Conservation (phyloP, 495 filamentous ascomycete species). For the Clohesyomyces aquaticus region DNA sequence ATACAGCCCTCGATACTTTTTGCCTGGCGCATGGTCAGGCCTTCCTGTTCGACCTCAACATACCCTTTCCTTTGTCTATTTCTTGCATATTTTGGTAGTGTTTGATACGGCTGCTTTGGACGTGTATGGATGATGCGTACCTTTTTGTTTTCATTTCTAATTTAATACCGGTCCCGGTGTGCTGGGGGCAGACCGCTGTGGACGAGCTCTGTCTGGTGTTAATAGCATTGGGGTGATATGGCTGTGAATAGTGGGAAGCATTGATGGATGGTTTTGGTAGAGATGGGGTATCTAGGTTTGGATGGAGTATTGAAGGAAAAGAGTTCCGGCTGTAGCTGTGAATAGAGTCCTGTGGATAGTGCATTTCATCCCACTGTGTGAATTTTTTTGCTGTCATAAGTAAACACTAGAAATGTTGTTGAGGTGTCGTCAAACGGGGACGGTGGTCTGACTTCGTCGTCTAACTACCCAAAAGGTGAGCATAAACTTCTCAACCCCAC, state of each 20-base stretch:
- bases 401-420: too few relatives aligned
- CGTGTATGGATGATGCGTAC: constrained; percentile 25
- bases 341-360: background rate
- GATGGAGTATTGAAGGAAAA: background rate
- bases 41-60: background rate
- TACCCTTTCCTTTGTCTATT: constrained; percentile 8
- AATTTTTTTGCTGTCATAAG: background rate
- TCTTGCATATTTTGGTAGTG: constrained; percentile 14
- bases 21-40: constrained; percentile 6
- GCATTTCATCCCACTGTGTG: too few relatives aligned
- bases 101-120: constrained; percentile 25
- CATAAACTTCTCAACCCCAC: too few relatives aligned
- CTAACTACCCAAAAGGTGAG: too few relatives aligned
- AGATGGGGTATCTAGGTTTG: background rate
- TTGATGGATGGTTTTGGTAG: background rate
- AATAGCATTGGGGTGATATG: constrained; percentile 6
- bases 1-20: background rate
- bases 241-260: constrained; percentile 9
- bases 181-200: constrained; percentile 12
- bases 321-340: constrained; percentile 1
- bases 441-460: too few relatives aligned
- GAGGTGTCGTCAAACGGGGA: too few relatives aligned
- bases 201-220: constrained; percentile 5
- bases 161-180: constrained; percentile 34
- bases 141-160: constrained; percentile 29